Percentiles rank a stretch among this genome's conserved stretches.
phyloP scores from a whole-genome alignment of 345 rosid species.

The Rhodamnia argentea region DNA sequence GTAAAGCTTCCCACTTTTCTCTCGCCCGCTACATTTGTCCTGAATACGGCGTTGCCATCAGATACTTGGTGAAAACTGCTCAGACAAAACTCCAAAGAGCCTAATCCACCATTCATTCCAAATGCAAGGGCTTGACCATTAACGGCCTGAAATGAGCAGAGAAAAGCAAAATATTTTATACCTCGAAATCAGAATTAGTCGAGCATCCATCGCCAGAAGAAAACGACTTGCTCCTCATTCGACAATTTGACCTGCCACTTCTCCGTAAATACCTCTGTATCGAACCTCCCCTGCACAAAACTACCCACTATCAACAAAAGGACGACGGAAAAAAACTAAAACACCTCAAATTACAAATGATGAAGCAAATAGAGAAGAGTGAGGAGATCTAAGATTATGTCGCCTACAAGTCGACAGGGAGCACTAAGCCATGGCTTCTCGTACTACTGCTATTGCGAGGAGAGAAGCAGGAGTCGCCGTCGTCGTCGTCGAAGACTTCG shows the following conservation, averaged over 20 bases:
- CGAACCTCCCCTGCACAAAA: constrained; percentile 36
- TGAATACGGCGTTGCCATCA: constrained; percentile 5
- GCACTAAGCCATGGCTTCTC: constrained; percentile 19
- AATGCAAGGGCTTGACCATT: neutral
- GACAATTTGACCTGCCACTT: constrained; percentile 18
- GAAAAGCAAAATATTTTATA: constrained; percentile 5
- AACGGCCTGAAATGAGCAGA: neutral
- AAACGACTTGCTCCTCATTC: constrained; percentile 20
- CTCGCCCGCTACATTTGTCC: constrained; percentile 21
- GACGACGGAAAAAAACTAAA: neutral
- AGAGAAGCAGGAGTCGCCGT: constrained; percentile 2
- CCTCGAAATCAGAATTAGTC: constrained; percentile 37
- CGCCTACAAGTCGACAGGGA: constrained; percentile 41
- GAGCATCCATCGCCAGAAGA: constrained; percentile 45
- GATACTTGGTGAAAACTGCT: neutral
- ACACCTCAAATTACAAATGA: neutral
- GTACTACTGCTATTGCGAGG: constrained; percentile 10
- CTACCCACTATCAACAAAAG: neutral
- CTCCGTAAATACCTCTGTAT: constrained; percentile 44
- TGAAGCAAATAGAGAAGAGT: neutral
- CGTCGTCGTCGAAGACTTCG: constrained; percentile 38
- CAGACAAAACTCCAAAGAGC: neutral
- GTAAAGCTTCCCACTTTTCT: constrained; percentile 31
- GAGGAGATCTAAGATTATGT: neutral
- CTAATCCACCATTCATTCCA: neutral